These are phyloP conservation scores for Zymoseptoria crescenta DNA, from an alignment of 2,329 filamentous ascomycete genomes.

Conservation along the genomic window DNA sequence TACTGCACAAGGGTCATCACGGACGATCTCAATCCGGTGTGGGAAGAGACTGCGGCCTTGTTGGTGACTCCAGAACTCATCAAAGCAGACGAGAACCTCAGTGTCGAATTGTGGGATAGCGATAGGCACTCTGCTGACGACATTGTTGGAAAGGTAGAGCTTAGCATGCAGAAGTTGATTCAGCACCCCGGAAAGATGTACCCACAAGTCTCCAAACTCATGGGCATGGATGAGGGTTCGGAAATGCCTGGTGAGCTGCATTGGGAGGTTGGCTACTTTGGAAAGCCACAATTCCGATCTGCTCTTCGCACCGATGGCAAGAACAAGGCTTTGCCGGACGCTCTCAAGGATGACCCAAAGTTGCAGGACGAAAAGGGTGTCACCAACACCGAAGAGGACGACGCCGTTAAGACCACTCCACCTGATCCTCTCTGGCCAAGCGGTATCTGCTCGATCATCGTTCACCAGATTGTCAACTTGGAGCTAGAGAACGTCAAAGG, in stretches of 20 bases:
- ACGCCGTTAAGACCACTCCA: conserved; percentile 80
- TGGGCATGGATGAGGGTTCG: conserved; percentile 73
- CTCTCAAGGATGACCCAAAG: conserved; percentile 64
- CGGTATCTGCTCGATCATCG: conserved; percentile 74
- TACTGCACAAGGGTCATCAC: conserved; percentile 96
- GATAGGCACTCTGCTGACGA: conserved; percentile 89
- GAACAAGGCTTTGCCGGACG: conserved; percentile 66
- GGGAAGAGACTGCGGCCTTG: conserved; percentile 79
- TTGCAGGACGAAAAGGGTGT: conserved; percentile 83
- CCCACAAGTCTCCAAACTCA: conserved; percentile 73
- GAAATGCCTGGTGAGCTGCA: conserved; percentile 88
- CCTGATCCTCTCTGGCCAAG: conserved; percentile 95
- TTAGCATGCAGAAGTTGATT: conserved; percentile 91
- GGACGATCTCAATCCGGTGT: conserved; percentile 86
- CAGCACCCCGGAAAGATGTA: conserved; percentile 92
- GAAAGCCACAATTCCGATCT: conserved; percentile 78
- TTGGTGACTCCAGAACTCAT: conserved; percentile 83
- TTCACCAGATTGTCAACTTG: conserved; percentile 92
- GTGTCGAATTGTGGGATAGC: conserved; percentile 92
- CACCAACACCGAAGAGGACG: conserved; percentile 64
- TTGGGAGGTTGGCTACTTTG: conserved; percentile 95
- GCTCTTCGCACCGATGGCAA: conserved; percentile 82
- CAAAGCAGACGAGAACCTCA: conserved; percentile 87
- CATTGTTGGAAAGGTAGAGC: conserved; percentile 86
- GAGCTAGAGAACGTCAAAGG: conserved; percentile 89